Base-by-base conservation (phyloP, 441 rosid species). In the Erodium trifolium region DNA sequence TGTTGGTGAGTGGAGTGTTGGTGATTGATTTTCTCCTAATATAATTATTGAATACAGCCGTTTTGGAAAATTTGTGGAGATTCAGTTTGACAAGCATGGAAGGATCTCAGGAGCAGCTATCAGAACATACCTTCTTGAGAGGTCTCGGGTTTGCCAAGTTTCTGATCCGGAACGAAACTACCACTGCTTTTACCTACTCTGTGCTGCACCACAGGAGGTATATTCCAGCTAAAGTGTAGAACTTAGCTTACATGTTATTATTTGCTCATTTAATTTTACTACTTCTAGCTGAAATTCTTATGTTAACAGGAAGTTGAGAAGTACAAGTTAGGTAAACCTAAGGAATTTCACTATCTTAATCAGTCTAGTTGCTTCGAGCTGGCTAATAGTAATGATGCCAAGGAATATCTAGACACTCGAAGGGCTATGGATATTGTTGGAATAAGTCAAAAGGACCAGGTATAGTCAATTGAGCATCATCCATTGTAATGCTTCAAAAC, bases 141-240 rank as follows among this genome's bases (percentile, higher is more conserved):
- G 92, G 53, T 87, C 92, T 59, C 92, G 92, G 29, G 90, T 87
- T 72, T 87, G 92, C 80, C 90, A 87, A 82, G 82, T 85, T 71
- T 84, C 90, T 68, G 76, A 80, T 79, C 92, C 92, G 0, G 92
- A 87, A 76, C 81, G 92, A 77, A 87, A 87, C 70, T 87, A 87
- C 78, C 92, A 87, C 73, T 82, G 87, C 80, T 87, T 87, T 80
- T 85, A 87, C 80, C 86, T 80, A 80, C 87, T 87, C 57, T 87
- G 92, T 81, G 86, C 90, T 49, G 92, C 92, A 68, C 92, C 92
- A 31, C 79, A 81, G 37, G 92, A 85, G 88, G 92, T 87, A 80
- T 51, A 51, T 51, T 47, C 55, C 55, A 47, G 55, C 14, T 51
- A 18, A 17, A 51, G 59, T 13, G 57, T n/a, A 2, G 59, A 51